Evolutionary conservation across 805 yeast genomes (phyloP).

Genomic region (Kodamaea kaohsiungensis): DNA sequence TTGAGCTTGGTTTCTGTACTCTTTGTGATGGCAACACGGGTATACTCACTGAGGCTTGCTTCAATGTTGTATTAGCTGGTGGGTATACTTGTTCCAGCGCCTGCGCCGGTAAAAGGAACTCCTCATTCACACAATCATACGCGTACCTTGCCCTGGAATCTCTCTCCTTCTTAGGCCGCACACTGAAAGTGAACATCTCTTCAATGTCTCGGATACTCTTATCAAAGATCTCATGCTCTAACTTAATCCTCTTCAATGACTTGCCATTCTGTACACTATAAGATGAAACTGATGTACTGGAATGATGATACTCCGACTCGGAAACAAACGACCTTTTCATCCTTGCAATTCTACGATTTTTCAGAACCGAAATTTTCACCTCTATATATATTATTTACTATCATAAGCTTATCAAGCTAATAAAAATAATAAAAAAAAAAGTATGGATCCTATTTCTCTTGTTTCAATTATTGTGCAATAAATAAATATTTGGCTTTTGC

Average conservation of each 20-base stretch:
- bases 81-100: slow-evolving; percentile 4
- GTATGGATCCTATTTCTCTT: not conserved
- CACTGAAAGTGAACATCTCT: slow-evolving; percentile 19
- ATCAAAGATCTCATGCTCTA: slow-evolving; percentile 25
- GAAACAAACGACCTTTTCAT: slow-evolving; percentile 6
- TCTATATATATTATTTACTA: not conserved
- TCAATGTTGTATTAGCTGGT: slow-evolving; percentile 1
- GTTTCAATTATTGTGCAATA: no score
- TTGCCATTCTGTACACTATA: slow-evolving; percentile 11
- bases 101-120: slow-evolving; percentile 12
- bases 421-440: no score
- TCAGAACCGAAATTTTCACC: not conserved
- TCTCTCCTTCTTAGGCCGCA: not conserved
- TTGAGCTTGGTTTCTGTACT: not conserved
- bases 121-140: slow-evolving; percentile 17
- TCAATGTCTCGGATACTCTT: slow-evolving; percentile 26
- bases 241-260: slow-evolving; percentile 19
- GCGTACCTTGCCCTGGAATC: slow-evolving; percentile 4
- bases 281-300: not conserved
- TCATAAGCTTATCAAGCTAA: not conserved
- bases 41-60: not conserved
- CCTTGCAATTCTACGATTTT: not conserved
- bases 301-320: slow-evolving; percentile 5
- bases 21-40: slow-evolving; percentile 11
- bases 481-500: no score